These are phyloP conservation scores for Clarireedia sp. DNA, from an alignment of 2,329 filamentous ascomycete species.

Conservation along the genomic window DNA sequence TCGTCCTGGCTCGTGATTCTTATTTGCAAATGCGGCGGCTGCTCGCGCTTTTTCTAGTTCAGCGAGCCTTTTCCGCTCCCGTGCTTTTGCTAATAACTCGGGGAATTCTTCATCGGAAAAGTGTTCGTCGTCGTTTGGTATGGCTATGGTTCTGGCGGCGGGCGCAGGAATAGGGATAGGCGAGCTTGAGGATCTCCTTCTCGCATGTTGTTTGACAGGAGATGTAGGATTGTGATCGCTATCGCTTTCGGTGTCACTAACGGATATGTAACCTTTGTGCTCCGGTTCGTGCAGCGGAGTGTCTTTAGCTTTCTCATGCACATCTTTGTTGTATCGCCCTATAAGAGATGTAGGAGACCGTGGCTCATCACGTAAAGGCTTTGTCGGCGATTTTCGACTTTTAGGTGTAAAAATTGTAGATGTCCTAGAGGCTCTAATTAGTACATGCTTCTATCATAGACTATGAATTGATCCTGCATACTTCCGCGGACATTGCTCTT, in stretches of 20 bases:
- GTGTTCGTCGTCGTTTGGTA: constrained; percentile 16
- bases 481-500: neutral
- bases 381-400: constrained; percentile 14
- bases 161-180: neutral
- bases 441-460: neutral
- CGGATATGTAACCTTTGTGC: constrained; percentile 16
- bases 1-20: constrained; percentile 10
- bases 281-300: constrained; percentile 1
- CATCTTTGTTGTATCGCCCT: constrained; percentile 15
- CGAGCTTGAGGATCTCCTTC: neutral
- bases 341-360: constrained; percentile 15
- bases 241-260: constrained; percentile 22
- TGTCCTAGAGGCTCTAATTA: constrained; percentile 12
- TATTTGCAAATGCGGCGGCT: constrained; percentile 8
- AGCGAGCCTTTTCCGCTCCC: constrained; percentile 22
- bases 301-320: constrained; percentile 11
- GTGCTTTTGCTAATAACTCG: constrained; percentile 24
- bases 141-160: neutral
- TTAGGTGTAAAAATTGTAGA: constrained; percentile 18
- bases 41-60: constrained; percentile 11
- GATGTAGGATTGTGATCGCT: constrained; percentile 5
- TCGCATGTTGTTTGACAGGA: neutral
- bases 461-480: neutral
- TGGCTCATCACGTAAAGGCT: constrained; percentile 2
- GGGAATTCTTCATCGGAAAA: constrained; percentile 26